These are phyloP conservation scores for Xylaria sp. DNA, from an alignment of 2,329 filamentous ascomycete genomes.

Conservation along the genomic window DNA sequence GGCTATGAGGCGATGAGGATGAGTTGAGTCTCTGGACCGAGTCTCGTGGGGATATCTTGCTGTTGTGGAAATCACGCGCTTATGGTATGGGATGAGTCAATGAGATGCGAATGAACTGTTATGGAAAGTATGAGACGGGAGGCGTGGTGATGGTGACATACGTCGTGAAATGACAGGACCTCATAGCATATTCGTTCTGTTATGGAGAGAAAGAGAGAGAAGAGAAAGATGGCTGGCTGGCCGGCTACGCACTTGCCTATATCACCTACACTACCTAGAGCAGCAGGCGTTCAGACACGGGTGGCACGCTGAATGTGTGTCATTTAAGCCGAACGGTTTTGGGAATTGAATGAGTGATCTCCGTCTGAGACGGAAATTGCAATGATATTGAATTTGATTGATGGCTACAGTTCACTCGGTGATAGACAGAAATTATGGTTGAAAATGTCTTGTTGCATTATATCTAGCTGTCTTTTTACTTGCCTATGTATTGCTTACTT, in stretches of 20 bases:
- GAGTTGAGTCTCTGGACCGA: no score
- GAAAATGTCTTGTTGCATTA: neutral
- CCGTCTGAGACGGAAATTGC: constrained; percentile 4
- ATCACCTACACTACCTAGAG: constrained; percentile 6
- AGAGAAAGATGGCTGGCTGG: neutral
- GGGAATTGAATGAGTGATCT: neutral
- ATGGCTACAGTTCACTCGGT: no score
- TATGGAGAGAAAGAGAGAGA: neutral
- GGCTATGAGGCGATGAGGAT: constrained; percentile 54
- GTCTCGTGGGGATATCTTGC: neutral
- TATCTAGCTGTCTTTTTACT: no score
- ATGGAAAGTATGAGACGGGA: neutral
- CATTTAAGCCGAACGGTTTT: neutral
- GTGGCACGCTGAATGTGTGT: constrained; percentile 6
- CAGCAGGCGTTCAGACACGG: constrained; percentile 9
- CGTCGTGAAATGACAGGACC: no score
- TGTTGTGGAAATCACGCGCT: neutral
- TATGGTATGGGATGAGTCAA: neutral
- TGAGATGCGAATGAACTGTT: neutral
- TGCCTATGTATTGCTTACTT: no score
- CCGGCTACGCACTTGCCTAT: neutral
- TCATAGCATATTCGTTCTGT: neutral
- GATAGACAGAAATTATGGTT: neutral
- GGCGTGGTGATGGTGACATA: neutral
- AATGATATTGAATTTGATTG: neutral